Evolutionary conservation across 2,329 filamentous ascomycete genomes (phyloP).

Genomic region (Aspergillus proliferans): DNA sequence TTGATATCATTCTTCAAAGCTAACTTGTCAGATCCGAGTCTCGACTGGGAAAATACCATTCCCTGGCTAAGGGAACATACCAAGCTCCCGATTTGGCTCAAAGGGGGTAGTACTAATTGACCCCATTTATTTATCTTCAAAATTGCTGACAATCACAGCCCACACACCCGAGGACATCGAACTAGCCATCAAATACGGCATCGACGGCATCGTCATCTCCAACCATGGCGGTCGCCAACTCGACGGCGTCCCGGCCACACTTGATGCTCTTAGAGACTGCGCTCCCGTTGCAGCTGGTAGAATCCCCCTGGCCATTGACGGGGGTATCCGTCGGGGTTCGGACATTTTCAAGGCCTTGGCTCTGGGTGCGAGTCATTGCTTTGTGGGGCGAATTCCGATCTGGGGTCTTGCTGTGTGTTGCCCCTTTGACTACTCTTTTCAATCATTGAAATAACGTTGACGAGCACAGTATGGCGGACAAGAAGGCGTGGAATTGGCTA

Average conservation of each 20-base stretch:
- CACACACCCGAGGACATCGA: constrained; percentile 30
- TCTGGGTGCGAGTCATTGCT: constrained; percentile 27
- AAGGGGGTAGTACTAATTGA: constrained; percentile 22
- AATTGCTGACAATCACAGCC: constrained; percentile 7
- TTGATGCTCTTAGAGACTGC: constrained; percentile 29
- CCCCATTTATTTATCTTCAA: background rate
- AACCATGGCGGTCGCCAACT: constrained; percentile 37
- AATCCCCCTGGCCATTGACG: constrained; percentile 29
- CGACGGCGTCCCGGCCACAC: constrained; percentile 32
- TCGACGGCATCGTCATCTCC: constrained; percentile 33
- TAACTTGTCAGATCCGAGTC: constrained; percentile 26
- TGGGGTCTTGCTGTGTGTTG: constrained; percentile 28
- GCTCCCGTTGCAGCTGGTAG: constrained; percentile 22
- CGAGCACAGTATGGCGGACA: constrained; percentile 24
- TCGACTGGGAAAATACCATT: constrained; percentile 48
- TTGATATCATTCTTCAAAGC: background rate
- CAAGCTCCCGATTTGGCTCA: constrained; percentile 37
- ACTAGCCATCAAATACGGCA: constrained; percentile 28
- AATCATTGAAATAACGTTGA: constrained; percentile 2
- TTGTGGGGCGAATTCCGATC: constrained; percentile 27
- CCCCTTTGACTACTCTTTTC: background rate
- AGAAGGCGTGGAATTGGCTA: constrained; percentile 28
- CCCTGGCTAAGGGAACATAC: constrained; percentile 45
- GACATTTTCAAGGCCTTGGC: constrained; percentile 35
- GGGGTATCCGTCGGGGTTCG: constrained; percentile 29